Percentiles rank a stretch among this genome's conserved stretches.
phyloP scores from a whole-genome alignment of 164 flowering plant species.

The Pachysandra terminalis region DNA sequence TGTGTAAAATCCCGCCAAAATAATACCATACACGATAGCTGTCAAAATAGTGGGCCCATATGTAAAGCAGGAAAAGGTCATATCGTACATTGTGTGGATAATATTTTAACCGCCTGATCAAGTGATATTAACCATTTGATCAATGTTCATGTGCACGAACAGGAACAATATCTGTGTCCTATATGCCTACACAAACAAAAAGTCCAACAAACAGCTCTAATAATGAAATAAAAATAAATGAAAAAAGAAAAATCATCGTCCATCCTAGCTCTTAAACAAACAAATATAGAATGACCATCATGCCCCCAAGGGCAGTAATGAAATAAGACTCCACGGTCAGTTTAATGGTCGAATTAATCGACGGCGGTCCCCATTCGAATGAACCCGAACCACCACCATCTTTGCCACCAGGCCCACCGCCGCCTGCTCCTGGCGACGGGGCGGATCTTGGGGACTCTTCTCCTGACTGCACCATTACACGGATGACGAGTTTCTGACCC shows the following conservation, averaged over 20 bases:
- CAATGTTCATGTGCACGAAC: too few species aligned
- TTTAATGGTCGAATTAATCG: conserved; percentile 25
- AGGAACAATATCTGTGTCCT: too few species aligned
- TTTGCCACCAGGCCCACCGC: conserved; percentile 14
- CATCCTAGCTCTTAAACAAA: conserved; percentile 13
- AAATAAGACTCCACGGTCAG: conserved; percentile 25
- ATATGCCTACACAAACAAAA: too few species aligned
- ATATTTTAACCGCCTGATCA: too few species aligned
- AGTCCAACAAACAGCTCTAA: too few species aligned
- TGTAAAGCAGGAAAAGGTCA: too few species aligned
- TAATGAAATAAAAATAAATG: background rate
- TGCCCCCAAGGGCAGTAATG: conserved; percentile 26
- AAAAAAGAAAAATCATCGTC: background rate
- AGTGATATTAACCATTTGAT: too few species aligned
- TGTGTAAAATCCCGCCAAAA: too few species aligned
- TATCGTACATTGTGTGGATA: too few species aligned
- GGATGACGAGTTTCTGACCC: conserved; percentile 44
- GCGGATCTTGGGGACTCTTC: conserved; percentile 18
- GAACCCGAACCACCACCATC: conserved; percentile 12
- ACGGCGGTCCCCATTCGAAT: conserved; percentile 7
- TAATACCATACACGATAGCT: too few species aligned
- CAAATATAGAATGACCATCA: conserved; percentile 25
- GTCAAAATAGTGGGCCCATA: too few species aligned
- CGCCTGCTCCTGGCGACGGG: conserved; percentile 20
- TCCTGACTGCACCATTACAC: conserved; percentile 41